Base-by-base conservation (phyloP, 2,329 filamentous ascomycete genomes). In the Emericellopsis atlantica region DNA sequence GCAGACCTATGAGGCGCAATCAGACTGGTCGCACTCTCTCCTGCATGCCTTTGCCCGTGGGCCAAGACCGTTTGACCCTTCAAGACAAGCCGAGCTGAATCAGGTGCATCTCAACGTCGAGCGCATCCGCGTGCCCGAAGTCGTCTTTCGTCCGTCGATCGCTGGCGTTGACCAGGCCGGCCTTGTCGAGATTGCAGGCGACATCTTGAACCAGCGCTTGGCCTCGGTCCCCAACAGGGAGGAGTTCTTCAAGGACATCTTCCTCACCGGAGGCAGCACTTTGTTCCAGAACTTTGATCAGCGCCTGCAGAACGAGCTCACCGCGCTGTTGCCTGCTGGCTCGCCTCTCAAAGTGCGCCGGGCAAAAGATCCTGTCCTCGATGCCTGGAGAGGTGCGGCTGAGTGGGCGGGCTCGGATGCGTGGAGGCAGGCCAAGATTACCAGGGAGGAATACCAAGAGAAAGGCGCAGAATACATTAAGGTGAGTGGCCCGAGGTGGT, bases 41-140 rank as follows among this genome's bases (percentile, higher is more conserved):
- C 66, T 96, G 15, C 92, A 98, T 61, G 85, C 88, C 7, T 98
- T 95, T 62, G 66, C 85, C 32, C 83, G 88, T 41, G 92, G 92
- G 0, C 86, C 89, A 0, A 84, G 87, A 50, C 85, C 90, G 1
- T 94, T 88, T 49, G 83, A 96, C 49, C 66, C 79, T 0, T 79
- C 87, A 42, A 84, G 79, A 43, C 84, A 92, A 51, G 77, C 80
- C 15, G 68, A 98, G 63, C 77, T 79, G 15, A 80, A 88, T 59
- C 90, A 96, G 61, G 67, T 98, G 40, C 92, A 98, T 59, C 77
- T 98, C 47, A 98, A 98, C 58, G 87, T 98, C 41, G 89, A 96
- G 67, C 81, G 90, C 42, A 94, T 96, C 59, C 83, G 89, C 39
- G 87, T 94, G 2, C 89, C 89, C 4, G 90, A 96, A 64, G 82